Evolutionary conservation across 139 green algal species (phyloP).

Genomic region (Chlorella sorokiniana): DNA sequence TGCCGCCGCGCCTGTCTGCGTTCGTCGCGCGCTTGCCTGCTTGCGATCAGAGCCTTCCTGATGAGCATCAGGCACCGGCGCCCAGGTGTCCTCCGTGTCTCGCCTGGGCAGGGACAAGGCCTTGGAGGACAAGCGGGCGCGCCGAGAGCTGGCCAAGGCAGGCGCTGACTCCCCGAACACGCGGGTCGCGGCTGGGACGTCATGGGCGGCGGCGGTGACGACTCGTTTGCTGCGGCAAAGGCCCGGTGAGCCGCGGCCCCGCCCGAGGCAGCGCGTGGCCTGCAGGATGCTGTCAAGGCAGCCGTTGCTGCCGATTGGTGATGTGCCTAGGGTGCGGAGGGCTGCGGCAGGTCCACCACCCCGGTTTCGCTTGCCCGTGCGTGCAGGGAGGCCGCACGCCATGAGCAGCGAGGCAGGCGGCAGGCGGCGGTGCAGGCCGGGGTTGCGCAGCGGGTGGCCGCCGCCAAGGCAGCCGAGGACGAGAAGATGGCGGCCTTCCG

Average conservation of each 20-base stretch:
- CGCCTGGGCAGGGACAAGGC: slow-evolving; percentile 44
- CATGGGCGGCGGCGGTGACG: slow-evolving; percentile 55
- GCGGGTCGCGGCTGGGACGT: slow-evolving; percentile 56
- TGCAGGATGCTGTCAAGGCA: no score
- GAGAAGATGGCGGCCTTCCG: slow-evolving; percentile 54
- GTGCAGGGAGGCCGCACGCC: slow-evolving; percentile 32
- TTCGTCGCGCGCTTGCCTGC: no score
- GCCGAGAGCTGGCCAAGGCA: slow-evolving; percentile 53
- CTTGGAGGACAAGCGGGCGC: slow-evolving; percentile 60
- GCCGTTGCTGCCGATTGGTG: background rate
- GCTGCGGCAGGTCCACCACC: background rate
- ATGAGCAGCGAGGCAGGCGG: slow-evolving; percentile 1
- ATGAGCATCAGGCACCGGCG: slow-evolving; percentile 13
- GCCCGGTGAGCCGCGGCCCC: slow-evolving; percentile 52
- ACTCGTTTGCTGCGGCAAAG: slow-evolving; percentile 63
- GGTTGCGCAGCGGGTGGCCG: slow-evolving; percentile 13
- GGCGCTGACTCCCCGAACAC: slow-evolving; percentile 56
- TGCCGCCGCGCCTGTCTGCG: no score
- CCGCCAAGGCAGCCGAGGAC: slow-evolving; percentile 35
- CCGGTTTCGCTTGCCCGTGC: background rate
- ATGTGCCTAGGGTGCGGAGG: background rate
- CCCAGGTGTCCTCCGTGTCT: background rate
- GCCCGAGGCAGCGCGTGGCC: no score
- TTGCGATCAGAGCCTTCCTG: no score
- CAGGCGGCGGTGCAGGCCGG: slow-evolving; percentile 20